Base-by-base conservation (phyloP, 352 stramenopile genomes). In the Pythium rishiriense region DNA sequence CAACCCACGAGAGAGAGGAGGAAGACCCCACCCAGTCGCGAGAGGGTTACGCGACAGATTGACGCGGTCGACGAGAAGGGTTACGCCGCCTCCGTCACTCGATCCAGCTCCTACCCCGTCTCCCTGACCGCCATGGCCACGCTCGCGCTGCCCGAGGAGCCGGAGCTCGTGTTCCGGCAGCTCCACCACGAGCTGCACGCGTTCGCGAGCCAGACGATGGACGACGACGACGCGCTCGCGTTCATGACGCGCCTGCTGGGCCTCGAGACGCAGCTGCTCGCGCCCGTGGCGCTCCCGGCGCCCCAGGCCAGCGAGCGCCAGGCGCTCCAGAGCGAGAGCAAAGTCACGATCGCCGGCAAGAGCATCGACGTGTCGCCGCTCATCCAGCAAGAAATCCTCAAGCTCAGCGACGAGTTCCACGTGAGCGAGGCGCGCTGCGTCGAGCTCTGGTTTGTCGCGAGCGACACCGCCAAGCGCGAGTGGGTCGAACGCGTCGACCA, bases 301-400 rank as follows among this genome's bases (percentile, higher is more conserved):
- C 76, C 73, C 4, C 76, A 74, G 58, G 52, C 67, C 17, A 62
- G 56, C 0, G 78, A 93, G 63, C 83, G 83, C 46, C 64, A 81
- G n/a, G 78, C 81, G 21, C 69, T 93, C 45, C 76, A 90, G 73
- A 49, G 63, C 33, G 69, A 73, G 24, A 87, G 86, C 69, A 81
- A 80, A 25, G 79, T 86, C 1, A 73, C 67, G 35, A 75, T 93
- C 42, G 64, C 70, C 28, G 78, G 81, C 28, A 91, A 90, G 60
- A 81, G 72, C 64, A 72, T 94, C 28, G 78, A 91, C 49, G 78
- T 94, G 43, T 90, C 83, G 24, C 71, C 82, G 4, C 59, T 85
- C n/a, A 93, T 94, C 62, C 84, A 93, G 59, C 78, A 91, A 52
- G 83, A 93, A 59, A 91, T 94, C 42, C 69, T 74, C 58, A 85